Evolutionary conservation across 345 rosid genomes (phyloP).

Genomic region (Noccaea bulbosa): DNA sequence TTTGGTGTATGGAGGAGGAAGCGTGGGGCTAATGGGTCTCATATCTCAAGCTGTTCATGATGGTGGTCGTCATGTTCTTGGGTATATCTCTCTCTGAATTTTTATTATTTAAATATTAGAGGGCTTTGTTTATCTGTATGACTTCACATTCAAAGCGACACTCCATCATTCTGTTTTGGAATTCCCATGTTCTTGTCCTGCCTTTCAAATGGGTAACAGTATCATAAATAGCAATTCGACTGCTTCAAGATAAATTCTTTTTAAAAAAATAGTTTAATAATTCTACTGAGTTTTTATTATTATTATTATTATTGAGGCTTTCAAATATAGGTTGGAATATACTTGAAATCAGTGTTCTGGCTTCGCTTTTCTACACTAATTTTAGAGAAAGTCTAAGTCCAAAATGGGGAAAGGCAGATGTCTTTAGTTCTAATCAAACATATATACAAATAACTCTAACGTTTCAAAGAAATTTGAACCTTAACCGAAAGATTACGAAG

Average conservation of each 20-base stretch:
- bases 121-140: not conserved
- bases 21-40: constrained; percentile 49
- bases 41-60: constrained; percentile 46
- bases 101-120: constrained; percentile 3
- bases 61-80: constrained; percentile 49
- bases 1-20: constrained; percentile 50
- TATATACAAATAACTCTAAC: constrained; percentile 7
- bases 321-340: not conserved
- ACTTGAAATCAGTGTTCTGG: not conserved
- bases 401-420: constrained; percentile 14
- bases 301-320: not conserved
- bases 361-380: constrained; percentile 39
- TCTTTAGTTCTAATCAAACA: constrained; percentile 14
- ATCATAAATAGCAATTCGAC: constrained; percentile 30
- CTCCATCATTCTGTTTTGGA: constrained; percentile 26
- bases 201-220: constrained; percentile 41
- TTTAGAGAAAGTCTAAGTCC: not conserved
- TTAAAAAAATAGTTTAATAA: too few species aligned
- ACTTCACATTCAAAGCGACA: constrained; percentile 31
- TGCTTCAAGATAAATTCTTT: constrained; percentile 19
- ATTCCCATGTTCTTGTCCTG: constrained; percentile 38
- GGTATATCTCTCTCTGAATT: constrained; percentile 11
- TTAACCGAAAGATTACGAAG: constrained; percentile 10
- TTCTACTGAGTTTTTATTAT: too few species aligned
- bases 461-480: constrained; percentile 9